Percentiles rank a stretch among this genome's conserved stretches.
These are phyloP conservation scores for Blepharisma stoltei DNA, from an alignment of 73 alveolate species.

Conservation along the genomic window DNA sequence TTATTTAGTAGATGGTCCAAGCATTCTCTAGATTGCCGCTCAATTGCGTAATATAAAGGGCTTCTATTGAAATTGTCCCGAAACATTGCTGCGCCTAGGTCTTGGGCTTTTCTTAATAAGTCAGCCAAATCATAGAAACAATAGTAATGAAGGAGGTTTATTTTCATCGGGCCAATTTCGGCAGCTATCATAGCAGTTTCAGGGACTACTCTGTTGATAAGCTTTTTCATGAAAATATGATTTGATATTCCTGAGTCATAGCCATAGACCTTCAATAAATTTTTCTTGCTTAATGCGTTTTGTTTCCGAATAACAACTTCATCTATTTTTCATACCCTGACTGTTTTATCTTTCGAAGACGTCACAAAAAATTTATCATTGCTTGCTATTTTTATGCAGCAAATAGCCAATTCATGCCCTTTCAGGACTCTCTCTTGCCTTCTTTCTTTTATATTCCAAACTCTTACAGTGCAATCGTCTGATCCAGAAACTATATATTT, in stretches of 20 bases:
- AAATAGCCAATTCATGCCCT: background rate
- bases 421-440: background rate
- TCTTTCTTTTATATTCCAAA: constrained; percentile 1
- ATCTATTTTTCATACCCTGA: background rate
- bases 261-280: too few relatives aligned
- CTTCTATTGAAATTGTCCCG: background rate
- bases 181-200: too few relatives aligned
- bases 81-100: background rate
- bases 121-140: background rate
- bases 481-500: constrained; percentile 6
- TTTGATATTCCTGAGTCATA: too few relatives aligned
- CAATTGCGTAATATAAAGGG: constrained; percentile 10
- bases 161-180: background rate
- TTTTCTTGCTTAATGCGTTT: too few relatives aligned
- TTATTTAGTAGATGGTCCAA: background rate
- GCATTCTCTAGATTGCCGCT: background rate
- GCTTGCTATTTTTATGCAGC: background rate
- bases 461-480: background rate
- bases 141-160: constrained; percentile 13
- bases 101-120: background rate
- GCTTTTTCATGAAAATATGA: too few relatives aligned
- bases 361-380: background rate
- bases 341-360: constrained; percentile 30
- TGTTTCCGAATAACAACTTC: too few relatives aligned
- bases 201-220: too few relatives aligned